Percentiles rank a stretch among this genome's conserved stretches.
phyloP scores from a whole-genome alignment of 78 protist genomes.

The Pigoraptor vietnamica region DNA sequence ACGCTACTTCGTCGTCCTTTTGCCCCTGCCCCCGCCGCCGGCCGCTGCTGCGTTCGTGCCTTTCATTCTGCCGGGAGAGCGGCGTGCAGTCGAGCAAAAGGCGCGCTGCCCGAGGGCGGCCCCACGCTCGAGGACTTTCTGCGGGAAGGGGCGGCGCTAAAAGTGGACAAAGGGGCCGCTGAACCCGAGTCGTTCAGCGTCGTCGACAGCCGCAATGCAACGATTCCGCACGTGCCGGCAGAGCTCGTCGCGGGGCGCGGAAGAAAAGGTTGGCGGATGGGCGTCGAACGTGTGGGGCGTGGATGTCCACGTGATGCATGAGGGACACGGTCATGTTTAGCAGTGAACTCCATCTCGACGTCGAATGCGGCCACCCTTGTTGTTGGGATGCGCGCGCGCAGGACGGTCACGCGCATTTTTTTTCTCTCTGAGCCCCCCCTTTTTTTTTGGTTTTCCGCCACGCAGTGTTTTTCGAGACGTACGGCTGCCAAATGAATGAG shows the following conservation, averaged over 20 bases:
- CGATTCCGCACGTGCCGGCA: background rate
- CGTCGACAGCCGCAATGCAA: background rate
- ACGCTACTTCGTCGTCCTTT: no score
- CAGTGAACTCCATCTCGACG: no score
- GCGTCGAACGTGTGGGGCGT: no score
- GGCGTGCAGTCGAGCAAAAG: background rate
- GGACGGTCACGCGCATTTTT: background rate
- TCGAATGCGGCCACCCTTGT: no score
- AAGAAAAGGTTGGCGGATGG: no score
- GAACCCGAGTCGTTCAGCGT: background rate
- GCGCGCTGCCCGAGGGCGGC: background rate
- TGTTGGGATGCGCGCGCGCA: background rate
- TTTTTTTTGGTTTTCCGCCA: background rate
- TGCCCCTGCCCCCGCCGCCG: no score
- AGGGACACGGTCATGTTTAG: no score
- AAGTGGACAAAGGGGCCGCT: no score
- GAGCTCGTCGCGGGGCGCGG: background rate
- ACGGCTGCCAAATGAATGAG: conserved; percentile 92
- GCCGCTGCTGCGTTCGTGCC: no score
- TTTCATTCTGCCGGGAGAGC: no score
- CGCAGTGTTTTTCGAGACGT: conserved; percentile 56
- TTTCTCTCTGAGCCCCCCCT: background rate
- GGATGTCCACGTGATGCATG: no score
- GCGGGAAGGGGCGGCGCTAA: background rate
- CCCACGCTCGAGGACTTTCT: background rate